A percentile compares a stretch with the other conserved stretches of the same genome.
phyloP scores from a whole-genome alignment of 768 basidiomycete species.

The Amanita rubescens region DNA sequence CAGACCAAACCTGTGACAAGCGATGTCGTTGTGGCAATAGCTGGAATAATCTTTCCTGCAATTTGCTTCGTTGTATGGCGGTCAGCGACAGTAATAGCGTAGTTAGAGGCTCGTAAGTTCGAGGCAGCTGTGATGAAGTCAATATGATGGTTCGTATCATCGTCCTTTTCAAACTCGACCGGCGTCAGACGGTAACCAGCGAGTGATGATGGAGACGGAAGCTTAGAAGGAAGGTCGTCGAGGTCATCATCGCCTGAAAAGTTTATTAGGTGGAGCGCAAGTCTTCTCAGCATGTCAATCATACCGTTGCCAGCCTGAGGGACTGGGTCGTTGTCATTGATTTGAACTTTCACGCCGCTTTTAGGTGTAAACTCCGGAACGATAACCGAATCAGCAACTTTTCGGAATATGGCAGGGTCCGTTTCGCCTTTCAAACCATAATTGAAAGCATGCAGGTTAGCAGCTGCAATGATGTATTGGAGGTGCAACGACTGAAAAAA shows the following conservation, averaged over 20 bases:
- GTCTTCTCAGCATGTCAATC: constrained; percentile 9
- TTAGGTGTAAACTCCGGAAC: constrained; percentile 92
- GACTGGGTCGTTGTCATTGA: constrained; percentile 88
- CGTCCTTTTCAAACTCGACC: constrained; percentile 99
- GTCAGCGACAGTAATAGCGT: constrained; percentile 81
- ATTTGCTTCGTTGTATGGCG: constrained; percentile 94
- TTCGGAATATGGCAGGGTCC: constrained; percentile 73
- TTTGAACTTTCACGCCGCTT: constrained; percentile 87
- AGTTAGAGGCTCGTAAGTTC: constrained; percentile 94
- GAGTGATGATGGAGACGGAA: constrained; percentile 86
- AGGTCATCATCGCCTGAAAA: constrained; percentile 40
- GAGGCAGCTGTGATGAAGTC: constrained; percentile 98
- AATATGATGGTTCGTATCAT: constrained; percentile 96
- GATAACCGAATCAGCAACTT: constrained; percentile 72
- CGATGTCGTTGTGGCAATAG: constrained; percentile 97
- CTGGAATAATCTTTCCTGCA: constrained; percentile 98
- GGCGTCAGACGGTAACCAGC: constrained; percentile 95
- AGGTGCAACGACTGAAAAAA: constrained; percentile 68
- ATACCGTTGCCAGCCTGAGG: constrained; percentile 42
- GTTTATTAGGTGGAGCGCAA: constrained; percentile 10
- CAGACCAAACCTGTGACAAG: constrained; percentile 95
- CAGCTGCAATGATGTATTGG: constrained; percentile 83
- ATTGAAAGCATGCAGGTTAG: constrained; percentile 97
- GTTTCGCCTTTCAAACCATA: constrained; percentile 91
- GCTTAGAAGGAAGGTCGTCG: constrained; percentile 49